Conservation (phyloP, 1,139 yeast species). For the Williopsis jadinii region DNA sequence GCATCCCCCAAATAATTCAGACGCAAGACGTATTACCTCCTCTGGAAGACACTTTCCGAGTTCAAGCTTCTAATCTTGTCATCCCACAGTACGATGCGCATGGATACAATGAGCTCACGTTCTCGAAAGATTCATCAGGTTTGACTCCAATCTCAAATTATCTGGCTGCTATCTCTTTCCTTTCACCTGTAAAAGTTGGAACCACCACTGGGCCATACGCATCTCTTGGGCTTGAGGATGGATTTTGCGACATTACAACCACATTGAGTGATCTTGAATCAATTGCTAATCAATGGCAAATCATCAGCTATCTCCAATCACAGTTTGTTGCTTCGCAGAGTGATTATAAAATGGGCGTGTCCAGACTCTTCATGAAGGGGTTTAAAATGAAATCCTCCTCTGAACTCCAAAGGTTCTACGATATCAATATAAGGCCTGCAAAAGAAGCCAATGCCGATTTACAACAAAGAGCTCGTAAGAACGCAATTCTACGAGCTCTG, state of each 20-base stretch:
- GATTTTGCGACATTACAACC: constrained; percentile 22
- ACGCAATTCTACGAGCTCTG: constrained; percentile 1
- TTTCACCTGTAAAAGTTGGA: constrained; percentile 14
- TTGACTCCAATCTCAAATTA: constrained; percentile 25
- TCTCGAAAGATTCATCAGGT: constrained; percentile 23
- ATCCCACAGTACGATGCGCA: constrained; percentile 24
- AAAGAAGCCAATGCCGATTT: constrained; percentile 1
- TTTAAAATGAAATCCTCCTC: constrained; percentile 2
- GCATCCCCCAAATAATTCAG: constrained; percentile 7
- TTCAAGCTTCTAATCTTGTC: constrained; percentile 13
- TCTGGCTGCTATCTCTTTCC: constrained; percentile 25
- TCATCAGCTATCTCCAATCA: constrained; percentile 15
- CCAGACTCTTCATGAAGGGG: constrained; percentile 10
- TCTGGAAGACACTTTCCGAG: constrained; percentile 4
- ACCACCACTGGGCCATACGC: constrained; percentile 4
- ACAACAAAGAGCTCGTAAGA: constrained; percentile 1
- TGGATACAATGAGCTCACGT: constrained; percentile 26
- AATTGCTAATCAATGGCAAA: constrained; percentile 30
- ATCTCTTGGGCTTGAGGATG: constrained; percentile 23
- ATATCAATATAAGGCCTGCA: constrained; percentile 9
- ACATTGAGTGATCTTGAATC: constrained; percentile 24
- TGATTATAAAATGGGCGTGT: constrained; percentile 12
- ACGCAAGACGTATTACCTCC: constrained; percentile 4
- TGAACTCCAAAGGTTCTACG: constrained; percentile 8
- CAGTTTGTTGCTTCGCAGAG: constrained; percentile 14